These are phyloP conservation scores for Dittrichia graveolens DNA, from an alignment of 129 eudicot genomes.

Conservation along the genomic window DNA sequence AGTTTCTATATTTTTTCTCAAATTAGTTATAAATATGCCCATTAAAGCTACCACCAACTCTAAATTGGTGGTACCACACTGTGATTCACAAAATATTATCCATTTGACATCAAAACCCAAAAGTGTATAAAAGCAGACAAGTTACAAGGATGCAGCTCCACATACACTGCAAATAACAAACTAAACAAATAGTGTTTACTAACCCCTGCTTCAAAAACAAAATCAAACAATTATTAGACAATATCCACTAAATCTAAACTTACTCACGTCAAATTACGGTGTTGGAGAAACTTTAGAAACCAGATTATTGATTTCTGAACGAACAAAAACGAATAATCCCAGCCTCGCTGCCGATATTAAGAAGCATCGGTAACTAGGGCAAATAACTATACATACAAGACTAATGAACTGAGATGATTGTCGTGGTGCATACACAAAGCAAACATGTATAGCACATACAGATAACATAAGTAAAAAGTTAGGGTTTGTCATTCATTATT, in stretches of 20 bases:
- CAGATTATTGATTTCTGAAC: background rate
- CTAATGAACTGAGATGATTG: background rate
- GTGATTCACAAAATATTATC: background rate
- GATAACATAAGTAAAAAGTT: background rate
- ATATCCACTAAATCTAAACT: background rate
- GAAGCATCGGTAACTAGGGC: constrained; percentile 23
- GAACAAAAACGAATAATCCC: constrained; percentile 3
- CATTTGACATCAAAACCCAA: background rate
- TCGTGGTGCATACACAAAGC: background rate
- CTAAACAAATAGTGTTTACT: background rate
- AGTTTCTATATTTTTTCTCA: no score
- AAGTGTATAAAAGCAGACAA: background rate
- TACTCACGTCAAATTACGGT: constrained; percentile 13
- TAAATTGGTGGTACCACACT: background rate
- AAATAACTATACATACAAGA: background rate
- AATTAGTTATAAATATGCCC: background rate
- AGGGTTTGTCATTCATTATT: background rate
- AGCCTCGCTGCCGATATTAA: background rate
- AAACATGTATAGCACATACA: background rate
- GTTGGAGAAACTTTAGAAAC: constrained; percentile 27
- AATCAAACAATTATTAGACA: background rate
- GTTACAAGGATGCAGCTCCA: constrained; percentile 18
- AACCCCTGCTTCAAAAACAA: background rate
- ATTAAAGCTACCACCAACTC: constrained; percentile 2
- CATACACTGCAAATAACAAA: constrained; percentile 23